Percentiles rank a stretch among this genome's conserved stretches.
phyloP scores from a whole-genome alignment of 1,139 yeast genomes.

The Blastobotrys malaysiensis region DNA sequence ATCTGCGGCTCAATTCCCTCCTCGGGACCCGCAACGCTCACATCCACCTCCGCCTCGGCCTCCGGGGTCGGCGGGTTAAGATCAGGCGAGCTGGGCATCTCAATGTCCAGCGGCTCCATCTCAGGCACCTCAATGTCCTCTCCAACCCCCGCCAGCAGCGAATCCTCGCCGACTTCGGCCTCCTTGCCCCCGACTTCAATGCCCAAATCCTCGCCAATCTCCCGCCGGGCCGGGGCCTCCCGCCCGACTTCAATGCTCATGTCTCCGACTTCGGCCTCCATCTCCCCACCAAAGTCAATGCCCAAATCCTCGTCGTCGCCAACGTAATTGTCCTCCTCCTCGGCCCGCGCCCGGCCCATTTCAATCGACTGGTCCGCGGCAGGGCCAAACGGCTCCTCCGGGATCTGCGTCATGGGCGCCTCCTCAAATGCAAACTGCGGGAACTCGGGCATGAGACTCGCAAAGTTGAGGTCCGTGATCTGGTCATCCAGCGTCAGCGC shows the following conservation, averaged over 20 bases:
- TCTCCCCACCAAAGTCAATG: slow-evolving; percentile 24
- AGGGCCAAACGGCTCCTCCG: background rate
- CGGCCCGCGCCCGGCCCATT: slow-evolving; percentile 41
- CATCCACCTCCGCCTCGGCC: slow-evolving; percentile 10
- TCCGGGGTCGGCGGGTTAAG: background rate
- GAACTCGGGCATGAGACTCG: slow-evolving; percentile 9
- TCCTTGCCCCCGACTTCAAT: slow-evolving; percentile 4
- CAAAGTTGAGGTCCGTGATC: slow-evolving; percentile 48
- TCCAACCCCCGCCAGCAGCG: slow-evolving; percentile 18
- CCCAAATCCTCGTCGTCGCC: slow-evolving; percentile 28
- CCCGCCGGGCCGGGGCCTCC: slow-evolving; percentile 17
- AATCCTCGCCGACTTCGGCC: slow-evolving; percentile 8
- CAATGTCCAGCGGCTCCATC: slow-evolving; percentile 18
- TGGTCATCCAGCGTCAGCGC: slow-evolving; percentile 66
- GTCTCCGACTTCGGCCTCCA: slow-evolving; percentile 17
- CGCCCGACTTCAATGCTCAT: slow-evolving; percentile 23
- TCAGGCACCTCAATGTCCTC: slow-evolving; percentile 15
- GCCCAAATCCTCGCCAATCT: slow-evolving; percentile 38
- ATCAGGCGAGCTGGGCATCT: slow-evolving; percentile 8
- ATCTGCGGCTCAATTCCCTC: background rate
- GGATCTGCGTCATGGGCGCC: slow-evolving; percentile 7
- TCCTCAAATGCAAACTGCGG: slow-evolving; percentile 9
- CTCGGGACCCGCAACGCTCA: slow-evolving; percentile 4
- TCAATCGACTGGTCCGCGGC: slow-evolving; percentile 34
- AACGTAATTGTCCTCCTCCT: slow-evolving; percentile 22